phyloP scores from a whole-genome alignment of 805 yeast species.

The Grigorovia humatica region DNA sequence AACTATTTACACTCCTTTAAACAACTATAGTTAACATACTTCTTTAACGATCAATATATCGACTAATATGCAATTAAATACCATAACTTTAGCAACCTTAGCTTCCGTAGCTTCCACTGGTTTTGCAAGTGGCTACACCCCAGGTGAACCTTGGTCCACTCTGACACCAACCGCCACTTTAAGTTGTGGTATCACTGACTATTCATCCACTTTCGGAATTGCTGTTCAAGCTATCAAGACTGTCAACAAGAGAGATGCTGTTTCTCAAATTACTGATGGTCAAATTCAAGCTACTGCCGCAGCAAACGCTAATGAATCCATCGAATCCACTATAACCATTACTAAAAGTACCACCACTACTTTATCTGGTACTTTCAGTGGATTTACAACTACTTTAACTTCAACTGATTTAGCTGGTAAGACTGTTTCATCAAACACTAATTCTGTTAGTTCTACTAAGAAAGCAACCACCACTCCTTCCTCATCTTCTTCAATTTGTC shows the following conservation, averaged over 20 bases:
- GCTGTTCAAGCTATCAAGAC: conserved; percentile 37
- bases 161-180: conserved; percentile 53
- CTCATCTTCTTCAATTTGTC: conserved; percentile 17
- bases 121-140: conserved; percentile 47
- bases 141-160: conserved; percentile 58
- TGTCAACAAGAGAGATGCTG: conserved; percentile 31
- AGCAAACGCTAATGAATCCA: conserved; percentile 32
- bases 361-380: conserved; percentile 23
- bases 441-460: conserved; percentile 27
- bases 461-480: conserved; percentile 31
- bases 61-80: conserved; percentile 17
- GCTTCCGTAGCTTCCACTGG: conserved; percentile 36
- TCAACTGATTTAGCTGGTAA: conserved; percentile 28
- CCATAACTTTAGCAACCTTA: conserved; percentile 12
- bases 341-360: conserved; percentile 24
- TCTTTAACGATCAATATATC: background rate
- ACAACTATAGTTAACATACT: background rate
- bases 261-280: conserved; percentile 37
- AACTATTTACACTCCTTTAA: conserved; percentile 2
- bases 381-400: conserved; percentile 28
- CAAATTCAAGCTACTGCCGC: conserved; percentile 35
- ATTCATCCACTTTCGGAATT: conserved; percentile 53
- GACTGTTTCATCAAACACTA: conserved; percentile 27
- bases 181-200: conserved; percentile 47
- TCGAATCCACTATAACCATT: conserved; percentile 21